Evolutionary conservation across 23 red algal genomes (phyloP), one percentile per base, ranked within the genome.

Genomic region (Gracilariopsis chorda): DNA sequence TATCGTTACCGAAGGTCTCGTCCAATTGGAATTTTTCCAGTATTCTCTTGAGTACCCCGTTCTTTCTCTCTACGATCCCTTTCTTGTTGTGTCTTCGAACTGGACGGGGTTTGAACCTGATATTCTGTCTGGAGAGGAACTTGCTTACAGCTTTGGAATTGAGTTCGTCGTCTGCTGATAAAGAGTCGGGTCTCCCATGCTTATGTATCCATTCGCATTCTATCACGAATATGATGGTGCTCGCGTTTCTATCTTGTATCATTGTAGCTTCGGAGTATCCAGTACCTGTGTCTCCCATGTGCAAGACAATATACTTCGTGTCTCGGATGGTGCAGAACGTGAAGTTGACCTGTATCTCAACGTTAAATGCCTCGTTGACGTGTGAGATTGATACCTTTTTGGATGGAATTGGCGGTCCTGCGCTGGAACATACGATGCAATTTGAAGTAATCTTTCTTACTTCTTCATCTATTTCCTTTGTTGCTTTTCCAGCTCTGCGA

Each of bases 21-120:
- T 58, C 52, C 4, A 58, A 24, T 58, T 58, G 20, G 64, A 71
- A 71, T 41, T 32, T n/a, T 71, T 71, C 64, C 14, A 44, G 33
- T 5, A 71, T 71, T 6, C 8, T 19, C 30, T 44, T 36, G 4
- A 71, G 30, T 20, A 71, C 64, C 36, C 33, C 32, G 23, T 71
- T 71, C 39, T 71, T 71, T 35, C 64, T 71, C 39, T 71, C 64
- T 19, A 71, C 64, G 36, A 33, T 71, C n/a, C 64, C 64, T 36
- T 17, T 19, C 23, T 71, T 71, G 16, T 71, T 71, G 39, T 71
- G 64, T 36, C 7, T 3, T 2, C 64, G 64, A 6, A 32, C 4
- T 44, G 64, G 64, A 29, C n/a, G 64, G 19, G 64, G 33, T 71
- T 6, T 20, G 64, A 71, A 71, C 14, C 32, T 71, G n/a, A 44